Percentiles rank a stretch among this genome's conserved stretches.
These are phyloP conservation scores for Candida pseudoglaebosa DNA, from an alignment of 805 yeast species.

Conservation along the genomic window DNA sequence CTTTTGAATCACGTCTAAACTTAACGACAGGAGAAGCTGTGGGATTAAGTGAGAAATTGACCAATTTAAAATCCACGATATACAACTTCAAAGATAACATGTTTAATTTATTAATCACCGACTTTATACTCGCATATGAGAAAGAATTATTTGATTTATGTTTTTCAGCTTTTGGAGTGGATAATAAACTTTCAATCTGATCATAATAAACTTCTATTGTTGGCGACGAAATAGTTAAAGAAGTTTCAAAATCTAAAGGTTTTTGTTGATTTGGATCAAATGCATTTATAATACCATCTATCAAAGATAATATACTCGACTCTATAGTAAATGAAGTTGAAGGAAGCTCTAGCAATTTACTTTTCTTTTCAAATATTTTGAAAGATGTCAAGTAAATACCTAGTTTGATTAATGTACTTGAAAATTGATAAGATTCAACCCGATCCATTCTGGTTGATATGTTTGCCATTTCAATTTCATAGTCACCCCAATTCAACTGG, in stretches of 20 bases:
- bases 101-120: conserved; percentile 12
- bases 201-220: conserved; percentile 34
- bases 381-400: conserved; percentile 25
- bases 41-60: conserved; percentile 28
- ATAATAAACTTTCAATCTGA: conserved; percentile 23
- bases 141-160: conserved; percentile 7
- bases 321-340: conserved; percentile 25
- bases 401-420: conserved; percentile 10
- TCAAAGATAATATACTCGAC: conserved; percentile 20
- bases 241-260: conserved; percentile 11
- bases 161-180: conserved; percentile 6
- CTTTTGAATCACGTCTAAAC: conserved; percentile 22
- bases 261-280: conserved; percentile 6
- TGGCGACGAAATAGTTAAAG: conserved; percentile 30
- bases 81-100: conserved; percentile 20
- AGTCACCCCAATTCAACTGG: conserved; percentile 15
- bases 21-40: conserved; percentile 10
- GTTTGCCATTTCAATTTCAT: conserved; percentile 16
- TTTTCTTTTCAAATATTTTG: conserved; percentile 24
- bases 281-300: conserved; percentile 10
- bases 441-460: conserved; percentile 15
- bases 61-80: conserved; percentile 27
- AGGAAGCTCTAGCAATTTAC: conserved; percentile 32
- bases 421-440: conserved; percentile 8
- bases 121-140: background rate